Base-by-base conservation (phyloP, 129 eudicot species). In the Lonicera japonica region DNA sequence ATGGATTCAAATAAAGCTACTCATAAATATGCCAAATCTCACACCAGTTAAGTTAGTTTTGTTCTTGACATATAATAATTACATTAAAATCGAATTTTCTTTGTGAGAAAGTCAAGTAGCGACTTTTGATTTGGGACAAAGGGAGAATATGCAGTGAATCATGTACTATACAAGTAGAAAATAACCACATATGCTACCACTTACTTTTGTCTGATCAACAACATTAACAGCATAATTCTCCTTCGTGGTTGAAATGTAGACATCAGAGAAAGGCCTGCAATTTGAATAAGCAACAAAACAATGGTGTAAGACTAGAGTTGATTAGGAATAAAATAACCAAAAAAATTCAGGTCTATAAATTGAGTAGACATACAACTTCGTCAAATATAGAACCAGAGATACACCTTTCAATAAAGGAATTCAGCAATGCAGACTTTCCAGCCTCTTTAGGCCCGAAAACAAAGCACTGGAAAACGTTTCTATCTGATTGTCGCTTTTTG, bases 391-490 rank as follows among this genome's bases (percentile, higher is more conserved):
- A 38, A n/a, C 38, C 45, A 48, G 71, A 60, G 55, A 69, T 17
- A 60, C 10, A 92, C 98, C 98, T 92, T 83, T 89, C 89, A 73
- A 82, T 76, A 69, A 82, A 83, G 18, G 98, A 75, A 78, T 87
- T 74, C 69, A 87, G 64, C 58, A 92, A 52, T 17, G 91, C 82
- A 8, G 96, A 73, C 64, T 92, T 92, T 45, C 98, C 98, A 3
- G 96, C 84, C 56, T 64, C 73, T 61, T 74, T 74, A 17, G 88
- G 88, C 62, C 81, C 81, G 71, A 82, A 82, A 59, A 78, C 83
- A 82, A 70, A 82, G 34, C 88, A 82, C 58, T 77, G 88, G 45
- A 70, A 78, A 59, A 78, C 81, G 54, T 69, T 82, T 71, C 80
- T 74, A 12, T 82, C 81, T 8, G 78, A 67, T 36, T 82, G 88